Conservation (phyloP, 2,329 filamentous ascomycete species). For the Grosmannia huntii region DNA sequence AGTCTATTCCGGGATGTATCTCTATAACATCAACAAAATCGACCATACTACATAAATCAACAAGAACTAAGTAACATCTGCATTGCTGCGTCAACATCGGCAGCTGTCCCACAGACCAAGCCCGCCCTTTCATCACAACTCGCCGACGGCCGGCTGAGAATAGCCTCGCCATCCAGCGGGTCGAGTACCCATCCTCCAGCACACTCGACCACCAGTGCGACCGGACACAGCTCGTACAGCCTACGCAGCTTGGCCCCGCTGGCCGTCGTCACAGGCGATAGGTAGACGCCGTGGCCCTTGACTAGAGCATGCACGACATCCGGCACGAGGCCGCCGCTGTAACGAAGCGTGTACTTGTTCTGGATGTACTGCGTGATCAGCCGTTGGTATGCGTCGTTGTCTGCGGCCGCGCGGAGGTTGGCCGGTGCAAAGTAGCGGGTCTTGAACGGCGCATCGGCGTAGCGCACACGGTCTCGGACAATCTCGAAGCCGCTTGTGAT, state of each 20-base stretch:
- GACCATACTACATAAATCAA: background rate
- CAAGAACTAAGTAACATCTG: background rate
- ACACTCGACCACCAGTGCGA: constrained; percentile 49
- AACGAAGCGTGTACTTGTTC: constrained; percentile 45
- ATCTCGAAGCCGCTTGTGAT: constrained; percentile 14
- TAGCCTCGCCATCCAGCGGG: constrained; percentile 25
- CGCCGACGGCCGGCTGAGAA: constrained; percentile 26
- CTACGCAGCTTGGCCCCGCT: constrained; percentile 44
- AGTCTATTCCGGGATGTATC: too few species aligned
- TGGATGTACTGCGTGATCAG: constrained; percentile 37
- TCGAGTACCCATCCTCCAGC: constrained; percentile 44
- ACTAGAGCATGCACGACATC: constrained; percentile 46
- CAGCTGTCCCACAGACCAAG: constrained; percentile 34
- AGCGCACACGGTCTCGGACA: constrained; percentile 22
- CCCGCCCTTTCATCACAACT: constrained; percentile 37
- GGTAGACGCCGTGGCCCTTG: constrained; percentile 49
- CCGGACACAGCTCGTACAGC: constrained; percentile 45
- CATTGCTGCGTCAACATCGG: constrained; percentile 29
- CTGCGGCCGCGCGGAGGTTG: constrained; percentile 44
- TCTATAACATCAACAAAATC: too few species aligned
- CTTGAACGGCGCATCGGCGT: constrained; percentile 20
- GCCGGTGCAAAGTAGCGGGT: constrained; percentile 50
- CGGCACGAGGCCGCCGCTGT: constrained; percentile 47
- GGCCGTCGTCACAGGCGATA: constrained; percentile 39
- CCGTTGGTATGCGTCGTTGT: constrained; percentile 33